Conservation (phyloP, 2,329 filamentous ascomycete species). For the Aspergillus chevalieri region DNA sequence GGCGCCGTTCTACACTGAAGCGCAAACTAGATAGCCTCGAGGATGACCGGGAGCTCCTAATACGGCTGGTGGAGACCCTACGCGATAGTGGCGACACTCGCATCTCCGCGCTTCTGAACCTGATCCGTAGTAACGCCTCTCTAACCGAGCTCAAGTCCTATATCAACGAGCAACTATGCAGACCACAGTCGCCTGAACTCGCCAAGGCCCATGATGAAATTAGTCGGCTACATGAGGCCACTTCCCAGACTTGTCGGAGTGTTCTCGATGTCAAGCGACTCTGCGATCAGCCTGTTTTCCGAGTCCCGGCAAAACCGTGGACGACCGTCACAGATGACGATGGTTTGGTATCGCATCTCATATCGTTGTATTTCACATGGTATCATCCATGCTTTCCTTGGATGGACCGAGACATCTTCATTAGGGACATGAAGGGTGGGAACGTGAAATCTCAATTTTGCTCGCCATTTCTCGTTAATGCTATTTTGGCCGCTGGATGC, state of each 20-base stretch:
- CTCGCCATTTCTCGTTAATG: slow-evolving; percentile 26
- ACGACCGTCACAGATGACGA: slow-evolving; percentile 25
- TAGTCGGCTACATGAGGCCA: not conserved
- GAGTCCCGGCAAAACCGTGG: slow-evolving; percentile 22
- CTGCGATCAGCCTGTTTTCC: slow-evolving; percentile 10
- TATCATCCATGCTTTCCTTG: slow-evolving; percentile 15
- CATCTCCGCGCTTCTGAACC: slow-evolving; percentile 11
- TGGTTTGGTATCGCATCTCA: slow-evolving; percentile 25
- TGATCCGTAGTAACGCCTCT: slow-evolving; percentile 19
- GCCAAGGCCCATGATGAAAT: not conserved
- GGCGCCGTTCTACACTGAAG: slow-evolving; percentile 18
- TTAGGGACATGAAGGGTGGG: slow-evolving; percentile 23
- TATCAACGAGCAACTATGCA: not conserved
- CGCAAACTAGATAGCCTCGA: slow-evolving; percentile 19
- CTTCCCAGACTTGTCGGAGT: not conserved
- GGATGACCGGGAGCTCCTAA: slow-evolving; percentile 8
- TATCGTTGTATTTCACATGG: slow-evolving; percentile 21
- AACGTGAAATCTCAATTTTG: slow-evolving; percentile 19
- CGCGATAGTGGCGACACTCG: slow-evolving; percentile 9
- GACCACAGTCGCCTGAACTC: no score
- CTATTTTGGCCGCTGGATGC: slow-evolving; percentile 19
- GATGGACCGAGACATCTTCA: slow-evolving; percentile 23
- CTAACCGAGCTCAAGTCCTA: not conserved
- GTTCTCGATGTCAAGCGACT: slow-evolving; percentile 11
- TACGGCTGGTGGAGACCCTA: slow-evolving; percentile 15